Evolutionary conservation across 2,329 filamentous ascomycete genomes (phyloP).

Genomic region (Colletotrichum falcatum): DNA sequence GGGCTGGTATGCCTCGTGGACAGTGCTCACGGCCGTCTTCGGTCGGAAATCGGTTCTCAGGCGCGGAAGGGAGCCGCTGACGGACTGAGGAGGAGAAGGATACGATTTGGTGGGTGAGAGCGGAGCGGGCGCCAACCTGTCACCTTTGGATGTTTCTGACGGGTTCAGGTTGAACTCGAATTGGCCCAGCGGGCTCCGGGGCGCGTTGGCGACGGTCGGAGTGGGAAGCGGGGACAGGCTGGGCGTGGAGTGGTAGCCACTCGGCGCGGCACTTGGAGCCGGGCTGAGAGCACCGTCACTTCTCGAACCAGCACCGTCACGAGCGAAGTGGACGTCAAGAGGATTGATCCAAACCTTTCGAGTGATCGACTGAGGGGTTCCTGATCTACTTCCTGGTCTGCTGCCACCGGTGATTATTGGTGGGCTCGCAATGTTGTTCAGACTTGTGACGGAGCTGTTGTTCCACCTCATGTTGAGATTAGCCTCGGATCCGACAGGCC

Average conservation of each 20-base stretch:
- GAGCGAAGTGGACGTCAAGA: conserved; percentile 59
- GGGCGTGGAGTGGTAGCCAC: conserved; percentile 42
- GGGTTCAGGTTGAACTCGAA: conserved; percentile 52
- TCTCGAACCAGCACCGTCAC: conserved; percentile 44
- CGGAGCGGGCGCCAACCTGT: conserved; percentile 36
- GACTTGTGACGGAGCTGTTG: conserved; percentile 52
- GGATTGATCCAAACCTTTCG: conserved; percentile 59
- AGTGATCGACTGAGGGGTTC: conserved; percentile 48
- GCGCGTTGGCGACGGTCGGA: conserved; percentile 44
- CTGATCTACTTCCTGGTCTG: conserved; percentile 47
- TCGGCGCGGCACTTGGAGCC: conserved; percentile 38
- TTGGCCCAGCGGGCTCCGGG: conserved; percentile 56
- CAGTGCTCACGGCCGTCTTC: conserved; percentile 27
- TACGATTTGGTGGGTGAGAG: conserved; percentile 37
- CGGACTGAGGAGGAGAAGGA: conserved; percentile 53
- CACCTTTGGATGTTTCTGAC: conserved; percentile 16
- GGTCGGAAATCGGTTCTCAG: conserved; percentile 41
- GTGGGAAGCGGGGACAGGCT: conserved; percentile 18
- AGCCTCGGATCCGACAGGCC: conserved; percentile 54
- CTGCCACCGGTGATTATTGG: conserved; percentile 45
- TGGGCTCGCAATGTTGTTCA: conserved; percentile 48
- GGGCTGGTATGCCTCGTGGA: conserved; percentile 47
- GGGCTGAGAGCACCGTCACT: conserved; percentile 32
- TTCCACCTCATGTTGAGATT: conserved; percentile 54
- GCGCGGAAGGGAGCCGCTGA: conserved; percentile 44